Base-by-base conservation (phyloP, 306 rosid species). In the Castanopsis chinensis region DNA sequence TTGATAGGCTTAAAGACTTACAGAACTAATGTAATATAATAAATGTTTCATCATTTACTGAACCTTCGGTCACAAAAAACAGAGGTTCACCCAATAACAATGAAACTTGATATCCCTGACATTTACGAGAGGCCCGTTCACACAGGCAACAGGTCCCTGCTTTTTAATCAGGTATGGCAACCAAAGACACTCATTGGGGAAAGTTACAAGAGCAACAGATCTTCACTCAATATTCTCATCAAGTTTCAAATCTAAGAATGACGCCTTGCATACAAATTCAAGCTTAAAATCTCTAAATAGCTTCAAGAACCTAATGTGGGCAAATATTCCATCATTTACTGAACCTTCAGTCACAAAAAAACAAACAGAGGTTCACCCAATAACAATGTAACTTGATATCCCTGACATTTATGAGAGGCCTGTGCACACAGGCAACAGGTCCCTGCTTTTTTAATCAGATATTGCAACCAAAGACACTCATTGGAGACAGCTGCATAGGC, bases 21-120 rank as follows among this genome's bases (percentile, higher is more conserved):
- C 3, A 8, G 3, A 8, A 41, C 45, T 41, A 41, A 41, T 8
- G 45, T 8, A 15, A 70, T 69, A 20, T 37, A 0, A 12, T 1
- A n/a, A 73, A 73, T 91, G 90, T 92, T 2, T 74, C 93, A 81
- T 81, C 87, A 70, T 94, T 94, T 72, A 90, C 92, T 88, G 92
- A 93, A 88, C 91, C 93, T 84, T 83, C 58, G 67, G 80, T 72
- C 85, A 88, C 80, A 63, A 37, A 65, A 45, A 52, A 75, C 85
- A 82, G 76, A 35, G 41, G 41, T 89, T 92, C 96, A 92, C 92
- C 96, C 94, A 90, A 92, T 0, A 89, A 94, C 88, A 86, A 74
- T 84, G 91, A 32, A 25, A 41, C 20, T 5, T 71, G 57, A 76
- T 89, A 27, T 89, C 76, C 90, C 92, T 90, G 92, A 89, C 37